Base-by-base conservation (phyloP, 441 rosid species). In the Pelargonium myrrhifolium region DNA sequence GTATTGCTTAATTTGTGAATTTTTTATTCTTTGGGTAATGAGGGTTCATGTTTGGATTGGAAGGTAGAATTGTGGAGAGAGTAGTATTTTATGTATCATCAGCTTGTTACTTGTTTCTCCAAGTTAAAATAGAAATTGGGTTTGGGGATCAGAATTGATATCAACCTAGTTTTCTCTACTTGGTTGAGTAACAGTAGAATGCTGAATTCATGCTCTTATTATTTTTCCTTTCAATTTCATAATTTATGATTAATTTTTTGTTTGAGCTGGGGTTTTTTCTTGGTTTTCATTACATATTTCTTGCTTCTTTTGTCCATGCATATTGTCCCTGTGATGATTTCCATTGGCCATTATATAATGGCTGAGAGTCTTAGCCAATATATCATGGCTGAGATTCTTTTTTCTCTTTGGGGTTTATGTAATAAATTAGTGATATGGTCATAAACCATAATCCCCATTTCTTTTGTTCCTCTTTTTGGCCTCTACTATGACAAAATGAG, bases 1-100 rank as follows among this genome's bases (percentile, higher is more conserved):
- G 67, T 72, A 60, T 66, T 78, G 31, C 43, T 75, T 68, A 42
- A 15, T 75, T 65, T 58, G 35, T n/a, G 47, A 9, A 68, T 71
- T 72, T 53, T 42, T 55, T 65, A 7, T 18, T 63, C 37, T 14
- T 35, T 17, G 43, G 66, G 3, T 35, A 21, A 15, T 65, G 74
- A 4, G 24, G n/a, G 58, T 70, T 31, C 17, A 49, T 22, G 31
- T 64, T 80, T 65, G 65, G 65, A 66, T 17, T 69, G 6, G 67
- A 37, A 37, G 40, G 40, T 40, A 8, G 17, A 49, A 47, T 55
- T 3, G 1, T 12, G 65, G 60, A 6, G 12, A 28, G 3, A 15
- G 37, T 43, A 15, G 17, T 21, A 37, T 3, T 71, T 43, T 37
- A n/a, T n/a, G n/a, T n/a, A n/a, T n/a, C n/a, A n/a, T n/a, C n/a